These are phyloP conservation scores for Ceratopteris richardii DNA, from an alignment of 75 land plant species.

Conservation along the genomic window DNA sequence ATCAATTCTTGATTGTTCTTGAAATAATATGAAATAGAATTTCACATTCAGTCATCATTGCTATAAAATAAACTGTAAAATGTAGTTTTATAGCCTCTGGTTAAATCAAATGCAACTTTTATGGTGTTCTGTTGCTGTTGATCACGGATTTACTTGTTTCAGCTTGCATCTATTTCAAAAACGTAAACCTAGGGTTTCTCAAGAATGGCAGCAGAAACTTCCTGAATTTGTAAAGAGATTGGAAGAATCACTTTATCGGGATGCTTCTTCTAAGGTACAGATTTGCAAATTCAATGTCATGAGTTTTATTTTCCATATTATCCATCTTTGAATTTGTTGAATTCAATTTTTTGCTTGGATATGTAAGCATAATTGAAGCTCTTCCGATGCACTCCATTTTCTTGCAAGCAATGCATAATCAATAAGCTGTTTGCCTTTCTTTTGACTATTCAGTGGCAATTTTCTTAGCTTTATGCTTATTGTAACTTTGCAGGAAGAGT, in stretches of 20 bases:
- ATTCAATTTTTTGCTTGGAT: neutral
- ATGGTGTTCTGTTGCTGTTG: too few relatives aligned
- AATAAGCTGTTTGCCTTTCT: neutral
- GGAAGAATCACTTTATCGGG: slow-evolving; percentile 51
- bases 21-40: too few relatives aligned
- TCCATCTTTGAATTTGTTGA: neutral
- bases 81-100: too few relatives aligned
- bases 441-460: neutral
- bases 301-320: too few relatives aligned
- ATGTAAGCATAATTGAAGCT: neutral
- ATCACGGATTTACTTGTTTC: too few relatives aligned
- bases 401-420: neutral
- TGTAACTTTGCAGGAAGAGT: slow-evolving; percentile 75
- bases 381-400: neutral
- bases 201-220: slow-evolving; percentile 41
- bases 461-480: neutral
- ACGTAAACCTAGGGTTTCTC: slow-evolving; percentile 22
- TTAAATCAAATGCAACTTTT: too few relatives aligned
- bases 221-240: slow-evolving; percentile 58
- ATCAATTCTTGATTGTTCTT: too few relatives aligned
- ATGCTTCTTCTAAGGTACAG: slow-evolving; percentile 53
- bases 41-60: too few relatives aligned
- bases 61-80: too few relatives aligned
- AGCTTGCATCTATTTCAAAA: slow-evolving; percentile 30
- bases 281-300: neutral